Evolutionary conservation across 2,329 filamentous ascomycete genomes (phyloP).

Genomic region (Cylindrodendrum hubeiense): DNA sequence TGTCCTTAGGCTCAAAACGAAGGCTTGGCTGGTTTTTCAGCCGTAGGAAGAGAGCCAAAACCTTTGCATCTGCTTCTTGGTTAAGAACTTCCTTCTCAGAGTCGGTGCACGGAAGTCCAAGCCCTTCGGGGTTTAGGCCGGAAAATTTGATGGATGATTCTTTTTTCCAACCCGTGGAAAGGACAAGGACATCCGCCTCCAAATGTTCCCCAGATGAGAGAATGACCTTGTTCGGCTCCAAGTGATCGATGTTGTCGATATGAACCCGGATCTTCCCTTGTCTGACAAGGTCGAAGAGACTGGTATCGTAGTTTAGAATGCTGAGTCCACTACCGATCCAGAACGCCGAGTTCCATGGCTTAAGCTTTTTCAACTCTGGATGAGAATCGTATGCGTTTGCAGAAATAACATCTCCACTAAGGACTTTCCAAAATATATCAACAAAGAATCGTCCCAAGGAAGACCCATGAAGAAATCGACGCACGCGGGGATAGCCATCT

Average conservation of each 20-base stretch:
- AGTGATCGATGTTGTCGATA: slow-evolving; percentile 58
- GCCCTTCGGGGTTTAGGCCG: slow-evolving; percentile 6
- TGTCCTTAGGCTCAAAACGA: slow-evolving; percentile 31
- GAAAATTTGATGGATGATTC: slow-evolving; percentile 58
- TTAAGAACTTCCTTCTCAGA: slow-evolving; percentile 31
- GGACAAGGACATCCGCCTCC: slow-evolving; percentile 60
- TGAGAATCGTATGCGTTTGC: slow-evolving; percentile 60
- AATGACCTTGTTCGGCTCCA: slow-evolving; percentile 54
- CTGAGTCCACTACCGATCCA: slow-evolving; percentile 64
- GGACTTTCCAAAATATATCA: slow-evolving; percentile 61
- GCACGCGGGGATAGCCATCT: slow-evolving; percentile 62
- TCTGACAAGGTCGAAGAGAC: slow-evolving; percentile 64
- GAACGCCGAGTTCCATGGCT: slow-evolving; percentile 55
- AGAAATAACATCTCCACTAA: slow-evolving; percentile 60
- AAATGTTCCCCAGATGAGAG: slow-evolving; percentile 57
- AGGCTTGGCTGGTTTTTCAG: slow-evolving; percentile 39
- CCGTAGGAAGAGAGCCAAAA: slow-evolving; percentile 25
- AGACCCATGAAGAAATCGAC: slow-evolving; percentile 64
- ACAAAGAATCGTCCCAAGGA: slow-evolving; percentile 61
- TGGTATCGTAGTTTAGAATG: slow-evolving; percentile 65
- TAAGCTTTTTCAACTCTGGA: slow-evolving; percentile 54
- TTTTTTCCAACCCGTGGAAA: slow-evolving; percentile 65
- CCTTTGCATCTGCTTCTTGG: background rate
- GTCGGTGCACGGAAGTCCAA: slow-evolving; percentile 31
- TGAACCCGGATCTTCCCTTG: slow-evolving; percentile 61